A percentile compares a stretch with the other conserved stretches of the same genome.
These are phyloP conservation scores for Talaromyces sp. DNA, from an alignment of 2,329 filamentous ascomycete genomes.

Conservation along the genomic window DNA sequence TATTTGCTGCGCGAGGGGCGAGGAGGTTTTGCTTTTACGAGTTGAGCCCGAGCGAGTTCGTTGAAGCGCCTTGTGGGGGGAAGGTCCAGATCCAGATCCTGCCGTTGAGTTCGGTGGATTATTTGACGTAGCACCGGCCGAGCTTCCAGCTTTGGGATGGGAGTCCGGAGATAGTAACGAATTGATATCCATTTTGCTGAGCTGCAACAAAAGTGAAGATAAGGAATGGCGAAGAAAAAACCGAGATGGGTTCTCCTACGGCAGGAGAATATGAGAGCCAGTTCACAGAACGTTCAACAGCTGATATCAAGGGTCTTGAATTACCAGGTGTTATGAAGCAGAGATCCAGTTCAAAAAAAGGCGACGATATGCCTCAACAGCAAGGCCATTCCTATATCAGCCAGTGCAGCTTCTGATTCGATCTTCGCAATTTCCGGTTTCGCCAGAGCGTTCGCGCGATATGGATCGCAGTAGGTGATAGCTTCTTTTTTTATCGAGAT, in stretches of 20 bases:
- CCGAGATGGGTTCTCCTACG: not conserved
- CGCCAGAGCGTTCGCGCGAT: constrained; percentile 12
- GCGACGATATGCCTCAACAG: constrained; percentile 33
- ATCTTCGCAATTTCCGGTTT: constrained; percentile 13
- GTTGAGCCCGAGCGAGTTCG: constrained; percentile 38
- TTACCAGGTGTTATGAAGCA: constrained; percentile 24
- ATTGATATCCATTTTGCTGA: constrained; percentile 49
- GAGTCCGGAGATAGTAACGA: constrained; percentile 50
- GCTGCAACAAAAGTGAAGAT: constrained; percentile 2
- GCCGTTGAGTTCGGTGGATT: constrained; percentile 29
- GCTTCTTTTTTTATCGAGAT: not conserved
- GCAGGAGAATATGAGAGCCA: constrained; percentile 1
- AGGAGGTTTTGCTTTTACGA: constrained; percentile 41
- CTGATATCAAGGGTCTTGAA: constrained; percentile 18
- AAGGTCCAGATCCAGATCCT: too few species aligned
- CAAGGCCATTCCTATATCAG: constrained; percentile 41
- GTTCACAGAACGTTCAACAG: not conserved
- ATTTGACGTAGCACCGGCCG: constrained; percentile 32
- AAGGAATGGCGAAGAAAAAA: not conserved
- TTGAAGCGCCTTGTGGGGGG: constrained; percentile 41
- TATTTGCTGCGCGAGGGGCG: constrained; percentile 48
- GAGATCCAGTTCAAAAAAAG: constrained; percentile 32
- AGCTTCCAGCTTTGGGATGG: constrained; percentile 40
- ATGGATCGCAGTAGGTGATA: not conserved
- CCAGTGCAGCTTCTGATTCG: constrained; percentile 25